Conservation (phyloP, 208 protist genomes). For the Acanthamoeba royreba region DNA sequence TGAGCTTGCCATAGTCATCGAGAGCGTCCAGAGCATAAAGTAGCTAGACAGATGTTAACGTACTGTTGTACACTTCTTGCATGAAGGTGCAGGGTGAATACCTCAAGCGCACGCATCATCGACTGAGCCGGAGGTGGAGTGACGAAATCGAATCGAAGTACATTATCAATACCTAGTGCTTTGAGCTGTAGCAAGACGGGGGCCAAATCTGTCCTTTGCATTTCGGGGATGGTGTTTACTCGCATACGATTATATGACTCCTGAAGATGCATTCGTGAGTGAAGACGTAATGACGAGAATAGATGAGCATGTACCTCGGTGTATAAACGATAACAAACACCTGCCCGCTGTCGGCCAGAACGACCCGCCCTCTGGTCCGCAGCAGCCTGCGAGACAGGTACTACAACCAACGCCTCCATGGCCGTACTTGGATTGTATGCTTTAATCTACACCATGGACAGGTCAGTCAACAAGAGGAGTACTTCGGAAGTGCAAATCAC, state of each 20-base stretch:
- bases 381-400: slow-evolving; percentile 64
- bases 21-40: slow-evolving; percentile 85
- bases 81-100: not conserved
- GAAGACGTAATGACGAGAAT: not conserved
- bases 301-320: slow-evolving; percentile 69
- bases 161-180: slow-evolving; percentile 82
- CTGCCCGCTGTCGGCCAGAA: slow-evolving; percentile 73
- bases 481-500: not conserved
- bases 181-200: slow-evolving; percentile 83
- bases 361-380: slow-evolving; percentile 79
- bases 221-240: not conserved
- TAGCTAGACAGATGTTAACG: slow-evolving; percentile 37
- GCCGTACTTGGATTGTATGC: slow-evolving; percentile 72
- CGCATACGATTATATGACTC: not conserved
- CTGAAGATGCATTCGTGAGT: slow-evolving; percentile 68
- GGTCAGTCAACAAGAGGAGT: not conserved
- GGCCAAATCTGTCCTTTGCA: slow-evolving; percentile 70
- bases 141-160: slow-evolving; percentile 85
- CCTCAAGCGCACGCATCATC: slow-evolving; percentile 76
- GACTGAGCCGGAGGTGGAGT: slow-evolving; percentile 73
- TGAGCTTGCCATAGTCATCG: slow-evolving; percentile 68
- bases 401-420: slow-evolving; percentile 69
- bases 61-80: not conserved
- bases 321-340: slow-evolving; percentile 80
- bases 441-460: slow-evolving; percentile 32